These are phyloP conservation scores for Pouteria glomerata DNA, from an alignment of 148 eudicot genomes.

Conservation along the genomic window DNA sequence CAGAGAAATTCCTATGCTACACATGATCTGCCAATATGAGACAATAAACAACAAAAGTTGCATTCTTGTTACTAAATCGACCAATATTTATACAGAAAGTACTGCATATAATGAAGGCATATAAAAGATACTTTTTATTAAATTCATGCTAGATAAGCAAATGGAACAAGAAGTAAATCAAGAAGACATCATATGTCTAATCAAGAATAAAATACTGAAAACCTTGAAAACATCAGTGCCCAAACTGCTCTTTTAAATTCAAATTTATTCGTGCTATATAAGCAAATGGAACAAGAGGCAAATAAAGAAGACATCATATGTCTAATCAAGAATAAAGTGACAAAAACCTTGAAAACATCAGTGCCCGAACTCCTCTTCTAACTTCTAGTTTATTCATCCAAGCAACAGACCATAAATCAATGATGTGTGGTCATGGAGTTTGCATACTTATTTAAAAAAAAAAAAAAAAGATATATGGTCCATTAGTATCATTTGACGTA, in stretches of 20 bases:
- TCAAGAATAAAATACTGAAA: background rate
- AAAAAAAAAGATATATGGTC: background rate
- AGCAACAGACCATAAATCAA: background rate
- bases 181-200: background rate
- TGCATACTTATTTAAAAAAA: background rate
- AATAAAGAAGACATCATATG: background rate
- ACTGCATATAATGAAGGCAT: background rate
- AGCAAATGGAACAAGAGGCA: background rate
- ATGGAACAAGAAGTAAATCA: background rate
- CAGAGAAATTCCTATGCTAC: background rate
- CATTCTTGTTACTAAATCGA: background rate
- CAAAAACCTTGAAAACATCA: background rate
- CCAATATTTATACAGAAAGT: background rate
- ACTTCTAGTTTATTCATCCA: background rate
- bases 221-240: background rate
- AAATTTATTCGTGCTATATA: background rate
- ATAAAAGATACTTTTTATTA: background rate
- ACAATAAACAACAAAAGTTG: background rate
- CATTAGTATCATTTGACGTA: background rate
- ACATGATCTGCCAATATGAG: background rate
- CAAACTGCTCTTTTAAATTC: background rate
- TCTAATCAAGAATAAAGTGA: background rate
- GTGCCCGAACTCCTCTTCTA: background rate
- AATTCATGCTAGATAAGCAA: background rate
- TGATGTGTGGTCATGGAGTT: background rate